Evolutionary conservation across 2,329 filamentous ascomycete species (phyloP), one percentile per base, ranked within the genome.

Genomic region (Colletotrichum sp.): DNA sequence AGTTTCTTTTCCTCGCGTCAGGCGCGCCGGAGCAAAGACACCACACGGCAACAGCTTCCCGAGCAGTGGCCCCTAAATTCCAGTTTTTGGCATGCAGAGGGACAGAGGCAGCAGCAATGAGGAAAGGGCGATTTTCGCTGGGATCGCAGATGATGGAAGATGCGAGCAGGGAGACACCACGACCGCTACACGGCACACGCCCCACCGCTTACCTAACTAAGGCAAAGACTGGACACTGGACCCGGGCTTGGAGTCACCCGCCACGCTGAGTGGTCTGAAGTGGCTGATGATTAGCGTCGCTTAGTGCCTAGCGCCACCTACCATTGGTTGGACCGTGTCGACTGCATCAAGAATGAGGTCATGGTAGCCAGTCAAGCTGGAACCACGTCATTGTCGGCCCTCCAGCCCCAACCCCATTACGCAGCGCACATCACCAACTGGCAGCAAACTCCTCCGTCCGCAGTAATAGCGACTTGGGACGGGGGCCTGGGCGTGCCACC

Each of bases 301-400:
- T 18, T 52, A 3, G 8, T 10, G 10, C 8, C 24, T 66, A 69
- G 74, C 59, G 74, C 43, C 9, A 4, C 6, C 14, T 12, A 7
- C 36, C 13, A 76, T 74, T 76, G 74, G 74, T 1, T 30, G 3
- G 16, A 21, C 2, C 6, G 18, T 59, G 24, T 32, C n/a, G 24
- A 26, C 28, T 30, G 68, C 39, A 48, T 24, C 63, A 39, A 21
- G 12, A 26, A 69, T 76, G 74, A 76, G 64, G 74, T 76, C 74
- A 76, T 76, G 6, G 43, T 21, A 28, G 7, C 39, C 57, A 34
- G 48, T n/a, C 14, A 8, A 72, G 63, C 68, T 72, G 73, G 70
- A 60, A 73, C 74, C 74, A 76, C 74, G 74, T 76, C 74, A 76
- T 76, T 66, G 34, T 74, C 70, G 26, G 30, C 66, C 52, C 34